phyloP scores from a whole-genome alignment of 208 protist species.

The Acanthamoeba healyi region DNA sequence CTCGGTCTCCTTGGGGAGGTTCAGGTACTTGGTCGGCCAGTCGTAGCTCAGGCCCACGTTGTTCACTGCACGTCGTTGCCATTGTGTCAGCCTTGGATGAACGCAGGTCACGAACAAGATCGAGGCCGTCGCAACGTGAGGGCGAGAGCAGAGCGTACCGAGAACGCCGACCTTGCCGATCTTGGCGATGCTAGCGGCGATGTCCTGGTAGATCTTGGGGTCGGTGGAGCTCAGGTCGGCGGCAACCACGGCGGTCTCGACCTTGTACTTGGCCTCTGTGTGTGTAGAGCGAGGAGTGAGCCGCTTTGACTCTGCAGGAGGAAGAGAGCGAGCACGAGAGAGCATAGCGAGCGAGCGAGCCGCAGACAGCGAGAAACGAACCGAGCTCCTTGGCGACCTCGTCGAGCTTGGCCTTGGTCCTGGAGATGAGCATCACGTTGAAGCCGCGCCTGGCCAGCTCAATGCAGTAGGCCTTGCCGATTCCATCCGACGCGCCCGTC shows the following conservation, averaged over 20 bases:
- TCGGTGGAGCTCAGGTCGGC: constrained; percentile 92
- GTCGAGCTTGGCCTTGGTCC: constrained; percentile 94
- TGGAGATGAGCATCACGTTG: constrained; percentile 94
- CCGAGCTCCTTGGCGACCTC: constrained; percentile 89
- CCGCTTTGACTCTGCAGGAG: no score
- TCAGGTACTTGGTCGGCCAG: constrained; percentile 94
- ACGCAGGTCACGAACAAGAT: no score
- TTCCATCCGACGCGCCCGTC: constrained; percentile 96
- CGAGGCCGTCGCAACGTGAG: neutral
- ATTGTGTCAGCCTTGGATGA: no score
- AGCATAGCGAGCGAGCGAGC: neutral
- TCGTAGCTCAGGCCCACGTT: constrained; percentile 96
- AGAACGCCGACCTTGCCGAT: constrained; percentile 78
- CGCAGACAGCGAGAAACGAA: neutral
- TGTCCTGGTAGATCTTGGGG: constrained; percentile 86
- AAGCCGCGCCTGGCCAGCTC: constrained; percentile 94
- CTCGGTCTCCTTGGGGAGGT: constrained; percentile 89
- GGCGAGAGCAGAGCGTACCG: neutral
- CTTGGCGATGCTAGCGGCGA: constrained; percentile 80
- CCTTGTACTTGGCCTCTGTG: constrained; percentile 84
- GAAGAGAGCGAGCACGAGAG: no score
- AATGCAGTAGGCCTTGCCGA: constrained; percentile 94
- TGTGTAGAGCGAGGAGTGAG: neutral
- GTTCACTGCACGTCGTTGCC: constrained; percentile 92
- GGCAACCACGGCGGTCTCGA: constrained; percentile 91